Evolutionary conservation across 257 asterid species (phyloP), one percentile per base, ranked within the genome.

Genomic region (Plantago ovata): DNA sequence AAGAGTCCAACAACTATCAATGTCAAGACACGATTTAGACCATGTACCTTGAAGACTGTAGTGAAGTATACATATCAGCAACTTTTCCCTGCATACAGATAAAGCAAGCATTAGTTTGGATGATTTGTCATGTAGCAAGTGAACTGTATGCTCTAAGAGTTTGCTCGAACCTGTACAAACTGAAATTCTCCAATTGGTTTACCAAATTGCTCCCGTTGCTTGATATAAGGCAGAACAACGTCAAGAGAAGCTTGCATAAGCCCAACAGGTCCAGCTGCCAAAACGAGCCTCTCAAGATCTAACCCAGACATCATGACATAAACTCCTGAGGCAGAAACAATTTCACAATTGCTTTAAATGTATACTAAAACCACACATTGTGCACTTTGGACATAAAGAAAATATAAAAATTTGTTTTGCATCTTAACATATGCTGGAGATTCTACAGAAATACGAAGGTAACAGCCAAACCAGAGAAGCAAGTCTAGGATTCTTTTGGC

Each of bases 221-320:
- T 81, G 61, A 86, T 73, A 61, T 93, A 93, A 19, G 99, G 99
- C 58, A 93, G 95, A 69, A 83, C 96, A 50, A 75, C 89, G 72
- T 93, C 97, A 22, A 93, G 97, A 68, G 87, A 93, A 32, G 97
- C 89, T 67, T 89, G 99, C 99, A 93, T 93, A 53, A 93, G 66
- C 68, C 99, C 99, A 59, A 93, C 78, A 45, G 99, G 99, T 33
- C 99, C 97, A 11, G 85, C 86, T 43, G 99, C 89, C 75, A 89
- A 79, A 66, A 93, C 99, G 19, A 93, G 95, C 69, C 99, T 93
- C 83, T 93, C 99, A 60, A 93, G 75, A 73, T 93, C 97, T 53
- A 93, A 77, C 58, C 99, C 97, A 58, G 96, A 93, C 96, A 93
- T 81, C 99, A 93, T 79, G 51, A 93, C 99, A 76, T 93, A 93